Evolutionary conservation across 2,329 filamentous ascomycete species (phyloP), one percentile per base, ranked within the genome.

Genomic region (Penicillium sp.): DNA sequence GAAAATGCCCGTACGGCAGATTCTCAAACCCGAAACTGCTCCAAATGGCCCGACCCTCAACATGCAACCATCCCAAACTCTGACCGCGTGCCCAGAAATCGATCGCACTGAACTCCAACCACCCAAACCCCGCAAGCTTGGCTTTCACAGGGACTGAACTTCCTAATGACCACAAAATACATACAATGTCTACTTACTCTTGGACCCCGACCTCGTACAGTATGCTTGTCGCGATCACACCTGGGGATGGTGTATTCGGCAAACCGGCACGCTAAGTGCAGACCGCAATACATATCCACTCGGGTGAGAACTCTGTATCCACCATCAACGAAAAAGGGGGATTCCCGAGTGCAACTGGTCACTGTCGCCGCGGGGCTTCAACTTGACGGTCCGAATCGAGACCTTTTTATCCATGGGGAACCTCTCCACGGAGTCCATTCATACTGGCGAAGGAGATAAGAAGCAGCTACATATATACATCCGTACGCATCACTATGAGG

Each of bases 231-330:
- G 22, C 17, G 45, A 49, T 49, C 15, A 22, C 17, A 19, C 45
- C 17, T 49, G 45, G 24, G 26, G 45, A 49, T 49, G 26, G 26
- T 49, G 45, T 49, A n/a, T 45, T 73, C 73, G 73, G 73, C 70
- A 75, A 75, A 75, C 71, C 73, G 72, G 73, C 73, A 75, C 70
- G 55, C 61, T 65, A 65, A 61, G 65, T 56, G 53, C 64, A 62
- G 45, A 57, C 58, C 53, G 64, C 38, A 55, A 59, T 51, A 37
- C 6, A 59, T 51, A 37, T 15, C 61, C 53, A 55, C 53, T 13
- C 51, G 17, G 33, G 22, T n/a, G 17, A 24, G 17, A 13, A 53
- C 28, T 19, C 4, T 15, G 33, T n/a, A 24, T 28, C 37, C 51
- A 10, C 51, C 35, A 28, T 19, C 17, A 26, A 33, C 15, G 35